Evolutionary conservation across 1,139 yeast species (phyloP), one percentile per base, ranked within the genome.

Genomic region (Spencermartinsiella ligniputridi): DNA sequence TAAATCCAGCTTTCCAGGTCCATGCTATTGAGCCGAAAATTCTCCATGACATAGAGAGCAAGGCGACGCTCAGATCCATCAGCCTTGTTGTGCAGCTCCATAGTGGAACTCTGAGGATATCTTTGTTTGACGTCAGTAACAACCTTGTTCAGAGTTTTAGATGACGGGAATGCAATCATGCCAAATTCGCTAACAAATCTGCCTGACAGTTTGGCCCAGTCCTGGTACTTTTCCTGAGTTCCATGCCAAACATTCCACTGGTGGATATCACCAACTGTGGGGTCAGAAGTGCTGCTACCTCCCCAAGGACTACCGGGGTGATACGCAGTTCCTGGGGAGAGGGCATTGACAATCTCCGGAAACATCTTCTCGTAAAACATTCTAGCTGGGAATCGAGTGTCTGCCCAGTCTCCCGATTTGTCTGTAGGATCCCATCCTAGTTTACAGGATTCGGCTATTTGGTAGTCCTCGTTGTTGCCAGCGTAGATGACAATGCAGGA

Each of bases 201-300:
- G 1, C 76, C 76, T 3, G 64, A 62, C 15, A 71, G 54, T 41
- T 62, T 58, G 30, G 57, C 57, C 71, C 74, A 71, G 48, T 70
- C 58, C 49, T 73, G 78, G 49, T 72, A 73, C 41, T 63, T 64
- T 41, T 67, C 70, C 60, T 70, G 72, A 11, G 56, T 51, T 2
- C 76, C 76, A 47, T 73, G 76, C 77, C 77, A 72, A 3, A 73
- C 74, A 46, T 72, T 69, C 78, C 78, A 73, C 51, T 71, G 75
- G 52, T 73, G 78, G 13, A 70, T 54, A 52, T 73, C 78, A 1
- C 78, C 78, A 18, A 64, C 53, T 0, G 68, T 66, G 12, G 59
- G 55, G 49, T 70, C 73, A 6, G 61, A 53, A 13, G 74, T 57
- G 6, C 50, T 53, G 15, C 52, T 47, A 3, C 72, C 72, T 3